Base-by-base conservation (phyloP, 163 green algal species). In the Prototheca wickerhamii region DNA sequence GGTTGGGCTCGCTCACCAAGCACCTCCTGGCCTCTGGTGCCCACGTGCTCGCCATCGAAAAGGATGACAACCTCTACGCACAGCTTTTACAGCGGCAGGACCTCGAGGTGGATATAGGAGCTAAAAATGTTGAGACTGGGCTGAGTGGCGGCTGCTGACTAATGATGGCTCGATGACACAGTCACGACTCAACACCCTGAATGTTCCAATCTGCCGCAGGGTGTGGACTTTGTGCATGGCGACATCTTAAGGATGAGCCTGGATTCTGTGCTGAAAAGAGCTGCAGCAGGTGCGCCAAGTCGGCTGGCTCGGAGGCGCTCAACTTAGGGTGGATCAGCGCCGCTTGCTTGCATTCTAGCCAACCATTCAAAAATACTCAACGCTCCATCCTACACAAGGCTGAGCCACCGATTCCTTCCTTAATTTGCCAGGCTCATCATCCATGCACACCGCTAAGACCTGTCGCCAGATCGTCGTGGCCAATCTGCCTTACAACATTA, bases 401-500 rank as follows among this genome's bases (percentile, higher is more conserved):
- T 62, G 31, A 46, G 30, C 4, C 17, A n/a, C 25, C 46, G 40
- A 40, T 55, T 37, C 20, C n/a, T 35, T 58, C 29, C 34, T 58
- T 34, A 5, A 34, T 25, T 37, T 58, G 52, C 26, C n/a, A 10
- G 12, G 10, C 29, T 6, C 25, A 2, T 35, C 10, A n/a, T 37
- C 55, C 12, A 18, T 7, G 29, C 4, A 4, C 55, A 49, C 23
- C 7, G 5, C 28, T 10, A 15, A 7, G 59, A 3, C n/a, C 35
- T 32, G 49, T 8, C 60, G 86, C 34, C 85, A 84, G 65, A n/a
- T n/a, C n/a, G 82, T 97, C 25, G 87, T 97, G 21, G 82, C 91
- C 50, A 97, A 97, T 74, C 73, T 97, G 65, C 91, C 91, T 0
- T 97, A 95, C 81, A 95, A 97, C 83, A 94, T 97, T 72, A 97